A percentile compares a stretch with the other conserved stretches of the same genome.
phyloP scores from a whole-genome alignment of 345 rosid species.

The Eucalyptus sideroxylon region DNA sequence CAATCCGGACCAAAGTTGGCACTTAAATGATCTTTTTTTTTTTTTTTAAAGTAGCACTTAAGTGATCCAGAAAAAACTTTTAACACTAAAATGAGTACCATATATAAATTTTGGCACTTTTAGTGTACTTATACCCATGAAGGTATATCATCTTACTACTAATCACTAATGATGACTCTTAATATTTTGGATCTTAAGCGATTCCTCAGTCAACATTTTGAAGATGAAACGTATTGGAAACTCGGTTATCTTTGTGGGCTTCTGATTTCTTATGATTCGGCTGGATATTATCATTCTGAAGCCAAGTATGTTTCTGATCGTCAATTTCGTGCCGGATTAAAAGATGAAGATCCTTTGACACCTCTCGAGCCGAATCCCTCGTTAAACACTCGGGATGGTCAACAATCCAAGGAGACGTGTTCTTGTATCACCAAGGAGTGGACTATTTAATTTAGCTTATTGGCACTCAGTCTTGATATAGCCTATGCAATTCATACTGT shows the following conservation, averaged over 20 bases:
- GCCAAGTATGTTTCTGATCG: neutral
- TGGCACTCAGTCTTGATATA: neutral
- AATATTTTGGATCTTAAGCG: too few relatives aligned
- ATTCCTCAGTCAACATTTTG: neutral
- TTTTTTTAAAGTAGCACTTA: too few relatives aligned
- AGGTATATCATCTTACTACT: neutral
- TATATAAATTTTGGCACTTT: too few relatives aligned
- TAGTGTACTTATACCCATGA: too few relatives aligned
- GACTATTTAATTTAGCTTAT: neutral
- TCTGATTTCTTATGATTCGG: neutral
- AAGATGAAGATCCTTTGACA: neutral
- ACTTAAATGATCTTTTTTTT: too few relatives aligned
- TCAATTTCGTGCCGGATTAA: neutral
- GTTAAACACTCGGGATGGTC: neutral
- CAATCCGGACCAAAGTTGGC: rapidly evolving
- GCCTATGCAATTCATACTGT: neutral
- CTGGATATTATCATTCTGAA: neutral
- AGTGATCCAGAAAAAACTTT: rapidly evolving
- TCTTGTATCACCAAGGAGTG: neutral
- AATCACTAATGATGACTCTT: neutral
- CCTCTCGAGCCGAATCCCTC: neutral
- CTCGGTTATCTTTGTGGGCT: neutral
- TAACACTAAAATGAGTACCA: too few relatives aligned
- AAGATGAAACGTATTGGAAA: neutral
- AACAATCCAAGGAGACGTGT: neutral